Base-by-base conservation (phyloP, 495 filamentous ascomycete genomes). In the Daldinia concentrica region DNA sequence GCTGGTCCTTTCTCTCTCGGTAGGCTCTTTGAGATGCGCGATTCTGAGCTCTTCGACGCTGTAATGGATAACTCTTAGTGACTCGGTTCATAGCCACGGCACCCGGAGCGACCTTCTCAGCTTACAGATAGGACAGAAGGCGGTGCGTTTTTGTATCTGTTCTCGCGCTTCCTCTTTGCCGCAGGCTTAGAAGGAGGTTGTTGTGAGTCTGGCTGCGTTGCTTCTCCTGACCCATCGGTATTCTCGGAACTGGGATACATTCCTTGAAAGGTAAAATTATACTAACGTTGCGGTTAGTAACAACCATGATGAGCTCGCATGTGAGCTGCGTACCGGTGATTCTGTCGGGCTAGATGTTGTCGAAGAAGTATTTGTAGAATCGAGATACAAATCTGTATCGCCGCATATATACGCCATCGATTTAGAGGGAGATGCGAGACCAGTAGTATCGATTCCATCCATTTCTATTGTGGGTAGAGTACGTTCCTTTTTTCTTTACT, bases 1-100 rank as follows among this genome's bases (percentile, higher is more conserved):
- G 89, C 45, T 91, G 87, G 74, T 95, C 92, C 78, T 95, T 95
- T 63, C 92, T 87, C 79, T 94, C 92, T 52, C 92, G 90, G 72
- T 94, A 95, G 30, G 91, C 91, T 73, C 92, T 84, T 78, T 95
- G 92, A 3, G 86, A 87, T 63, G 84, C 85, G 50, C 86, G 82
- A 69, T 88, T 88, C 74, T 88, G 86, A 19, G 85, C 86, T 70
- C 86, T 81, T 61, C 86, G 83, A 15, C 86, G 80, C 86, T 88
- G 73, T 36, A 57, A 50, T 34, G 29, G 24, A 68, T 30, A 34
- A 9, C 19, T 50, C 60, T 81, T 67, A 79, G 77, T 63, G 54
- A 51, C 14, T 41, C 19, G 43, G 36, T 36, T 54, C 24, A 30
- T 39, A 34, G 24, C 29, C 6, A 65, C 6, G 45, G n/a, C 7